Conservation (phyloP, 331 rosid species). For the Arachis monticola region DNA sequence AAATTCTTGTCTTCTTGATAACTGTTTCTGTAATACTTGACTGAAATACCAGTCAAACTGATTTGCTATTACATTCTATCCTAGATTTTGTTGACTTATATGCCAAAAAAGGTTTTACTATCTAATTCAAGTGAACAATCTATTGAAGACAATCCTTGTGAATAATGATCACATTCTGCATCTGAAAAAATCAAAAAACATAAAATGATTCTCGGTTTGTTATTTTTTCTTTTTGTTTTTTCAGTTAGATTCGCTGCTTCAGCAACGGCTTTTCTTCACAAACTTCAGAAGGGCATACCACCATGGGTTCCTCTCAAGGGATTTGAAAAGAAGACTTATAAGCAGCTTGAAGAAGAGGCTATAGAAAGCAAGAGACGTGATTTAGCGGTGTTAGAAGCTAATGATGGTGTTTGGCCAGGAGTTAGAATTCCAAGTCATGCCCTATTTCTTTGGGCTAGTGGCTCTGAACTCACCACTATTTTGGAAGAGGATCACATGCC, state of each 20-base stretch:
- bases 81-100: neutral
- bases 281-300: conserved; percentile 85
- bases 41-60: neutral
- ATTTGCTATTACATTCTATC: neutral
- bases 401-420: conserved; percentile 92
- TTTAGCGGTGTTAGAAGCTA: conserved; percentile 91
- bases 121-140: conserved; percentile 15
- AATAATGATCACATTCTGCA: conserved; percentile 9
- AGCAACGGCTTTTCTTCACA: conserved; percentile 86
- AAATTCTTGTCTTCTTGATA: neutral
- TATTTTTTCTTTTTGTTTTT: conserved; percentile 5
- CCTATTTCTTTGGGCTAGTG: conserved; percentile 97
- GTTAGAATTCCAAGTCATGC: conserved; percentile 88
- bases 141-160: neutral
- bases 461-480: conserved; percentile 77
- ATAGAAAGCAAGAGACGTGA: conserved; percentile 89
- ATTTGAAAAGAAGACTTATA: conserved; percentile 73
- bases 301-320: conserved; percentile 99
- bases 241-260: conserved; percentile 80
- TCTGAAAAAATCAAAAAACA: neutral
- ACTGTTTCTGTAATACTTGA: conserved; percentile 9
- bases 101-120: conserved; percentile 3
- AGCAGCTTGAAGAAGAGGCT: conserved; percentile 94
- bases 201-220: conserved; percentile 46
- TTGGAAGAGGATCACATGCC: conserved; percentile 97